Evolutionary conservation across 345 rosid species (phyloP).

Genomic region (Populus euphratica): DNA sequence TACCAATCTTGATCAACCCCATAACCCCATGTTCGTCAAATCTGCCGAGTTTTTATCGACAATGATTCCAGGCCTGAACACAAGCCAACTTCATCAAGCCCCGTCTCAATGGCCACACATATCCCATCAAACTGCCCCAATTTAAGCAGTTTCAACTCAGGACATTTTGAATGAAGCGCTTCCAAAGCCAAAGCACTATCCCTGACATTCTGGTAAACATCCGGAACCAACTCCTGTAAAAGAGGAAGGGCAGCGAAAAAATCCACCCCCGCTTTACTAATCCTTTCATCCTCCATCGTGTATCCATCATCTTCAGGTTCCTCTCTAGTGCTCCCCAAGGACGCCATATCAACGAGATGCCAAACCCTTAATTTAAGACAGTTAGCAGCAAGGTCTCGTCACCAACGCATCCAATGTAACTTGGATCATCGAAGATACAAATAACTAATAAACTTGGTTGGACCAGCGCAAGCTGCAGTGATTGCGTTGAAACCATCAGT

Average conservation of each 20-base stretch:
- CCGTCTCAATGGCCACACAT: constrained; percentile 55
- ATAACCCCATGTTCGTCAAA: constrained; percentile 80
- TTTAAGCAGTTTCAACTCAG: constrained; percentile 45
- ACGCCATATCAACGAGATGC: constrained; percentile 58
- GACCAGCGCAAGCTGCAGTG: constrained; percentile 58
- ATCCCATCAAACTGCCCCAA: constrained; percentile 71
- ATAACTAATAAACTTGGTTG: constrained; percentile 50
- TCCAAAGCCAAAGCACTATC: constrained; percentile 56
- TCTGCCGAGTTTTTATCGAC: constrained; percentile 60
- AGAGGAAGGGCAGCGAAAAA: constrained; percentile 47
- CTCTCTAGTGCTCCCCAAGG: constrained; percentile 39
- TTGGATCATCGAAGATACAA: constrained; percentile 77
- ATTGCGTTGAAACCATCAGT: constrained; percentile 64
- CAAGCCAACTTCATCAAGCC: constrained; percentile 69
- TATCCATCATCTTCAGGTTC: constrained; percentile 46
- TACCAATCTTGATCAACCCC: constrained; percentile 73
- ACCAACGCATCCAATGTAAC: constrained; percentile 66
- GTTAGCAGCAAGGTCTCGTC: constrained; percentile 63
- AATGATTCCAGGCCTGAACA: constrained; percentile 56
- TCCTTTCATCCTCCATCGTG: constrained; percentile 52
- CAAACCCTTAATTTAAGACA: constrained; percentile 60
- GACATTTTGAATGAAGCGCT: constrained; percentile 51
- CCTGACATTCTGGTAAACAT: constrained; percentile 62
- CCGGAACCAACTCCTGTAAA: constrained; percentile 63
- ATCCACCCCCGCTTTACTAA: constrained; percentile 37